These are phyloP conservation scores for Aspergillus caelatus DNA, from an alignment of 2,329 filamentous ascomycete species.

Conservation along the genomic window DNA sequence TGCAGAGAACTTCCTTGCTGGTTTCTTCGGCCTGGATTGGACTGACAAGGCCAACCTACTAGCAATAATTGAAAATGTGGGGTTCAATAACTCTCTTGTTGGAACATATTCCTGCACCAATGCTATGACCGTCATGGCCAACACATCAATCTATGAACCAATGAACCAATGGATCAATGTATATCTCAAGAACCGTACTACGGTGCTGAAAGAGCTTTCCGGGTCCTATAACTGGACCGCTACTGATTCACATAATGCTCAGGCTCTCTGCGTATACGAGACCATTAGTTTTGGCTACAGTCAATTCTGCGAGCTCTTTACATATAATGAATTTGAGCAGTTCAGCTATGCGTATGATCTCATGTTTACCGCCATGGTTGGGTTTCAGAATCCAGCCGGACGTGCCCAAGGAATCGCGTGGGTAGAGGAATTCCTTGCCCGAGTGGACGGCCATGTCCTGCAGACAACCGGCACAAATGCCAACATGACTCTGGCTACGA, in stretches of 20 bases:
- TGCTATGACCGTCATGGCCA: not conserved
- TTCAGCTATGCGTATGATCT: conserved; percentile 74
- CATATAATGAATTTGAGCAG: conserved; percentile 71
- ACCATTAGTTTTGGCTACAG: conserved; percentile 77
- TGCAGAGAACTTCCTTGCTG: conserved; percentile 76
- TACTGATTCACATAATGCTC: conserved; percentile 66
- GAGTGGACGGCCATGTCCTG: conserved; percentile 51
- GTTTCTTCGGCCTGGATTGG: conserved; percentile 78
- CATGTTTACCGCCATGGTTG: conserved; percentile 62
- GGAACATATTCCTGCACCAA: not conserved
- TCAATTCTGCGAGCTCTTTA: conserved; percentile 74
- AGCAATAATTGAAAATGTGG: conserved; percentile 69
- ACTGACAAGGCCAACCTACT: conserved; percentile 72
- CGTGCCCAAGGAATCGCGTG: conserved; percentile 74
- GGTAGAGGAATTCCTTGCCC: conserved; percentile 72
- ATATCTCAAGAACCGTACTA: conserved; percentile 68
- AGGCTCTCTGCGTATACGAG: conserved; percentile 76
- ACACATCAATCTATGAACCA: conserved; percentile 3
- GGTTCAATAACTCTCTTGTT: conserved; percentile 24
- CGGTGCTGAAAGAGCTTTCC: conserved; percentile 60
- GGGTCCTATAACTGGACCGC: conserved; percentile 65
- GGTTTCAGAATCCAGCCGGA: conserved; percentile 66
- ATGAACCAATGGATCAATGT: conserved; percentile 61
- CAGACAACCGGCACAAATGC: conserved; percentile 45
- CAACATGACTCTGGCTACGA: conserved; percentile 51